phyloP scores from a whole-genome alignment of 495 filamentous ascomycete species.

The Acidiella bohemica region DNA sequence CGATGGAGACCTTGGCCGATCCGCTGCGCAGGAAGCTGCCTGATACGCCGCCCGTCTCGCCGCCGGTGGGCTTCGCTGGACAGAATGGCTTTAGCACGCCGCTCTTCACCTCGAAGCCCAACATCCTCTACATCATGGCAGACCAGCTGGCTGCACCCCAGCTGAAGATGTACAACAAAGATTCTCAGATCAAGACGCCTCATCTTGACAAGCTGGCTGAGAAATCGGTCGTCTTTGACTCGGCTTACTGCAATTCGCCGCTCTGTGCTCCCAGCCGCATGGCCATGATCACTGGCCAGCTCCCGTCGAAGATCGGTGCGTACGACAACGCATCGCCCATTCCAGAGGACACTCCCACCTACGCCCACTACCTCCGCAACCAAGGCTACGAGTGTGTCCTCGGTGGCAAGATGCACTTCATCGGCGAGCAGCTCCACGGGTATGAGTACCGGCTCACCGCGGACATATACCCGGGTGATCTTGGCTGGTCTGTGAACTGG shows the following conservation, averaged over 20 bases:
- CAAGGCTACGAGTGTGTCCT: conserved; percentile 79
- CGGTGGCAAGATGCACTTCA: conserved; percentile 92
- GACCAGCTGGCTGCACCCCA: conserved; percentile 81
- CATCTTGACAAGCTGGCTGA: conserved; percentile 69
- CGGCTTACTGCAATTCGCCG: conserved; percentile 78
- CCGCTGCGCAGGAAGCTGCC: conserved; percentile 14
- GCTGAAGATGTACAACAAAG: conserved; percentile 68
- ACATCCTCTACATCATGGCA: conserved; percentile 82
- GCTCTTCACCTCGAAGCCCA: conserved; percentile 37
- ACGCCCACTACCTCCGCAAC: conserved; percentile 74
- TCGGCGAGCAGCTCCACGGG: conserved; percentile 81
- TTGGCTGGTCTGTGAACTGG: conserved; percentile 85
- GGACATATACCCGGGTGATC: conserved; percentile 84
- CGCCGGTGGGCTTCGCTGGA: conserved; percentile 15
- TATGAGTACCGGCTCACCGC: conserved; percentile 79
- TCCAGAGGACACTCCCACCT: conserved; percentile 63
- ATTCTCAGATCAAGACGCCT: conserved; percentile 72
- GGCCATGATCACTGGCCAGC: conserved; percentile 75
- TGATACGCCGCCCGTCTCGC: conserved; percentile 17
- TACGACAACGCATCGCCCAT: conserved; percentile 77
- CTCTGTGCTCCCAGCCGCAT: conserved; percentile 81
- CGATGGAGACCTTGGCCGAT: conserved; percentile 11
- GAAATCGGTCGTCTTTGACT: conserved; percentile 70
- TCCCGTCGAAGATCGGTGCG: conserved; percentile 73
- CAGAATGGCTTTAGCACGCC: conserved; percentile 20